A percentile compares a stretch with the other conserved stretches of the same genome.
Conservation (phyloP, 441 rosid genomes). For the Erysimum pusillum region DNA sequence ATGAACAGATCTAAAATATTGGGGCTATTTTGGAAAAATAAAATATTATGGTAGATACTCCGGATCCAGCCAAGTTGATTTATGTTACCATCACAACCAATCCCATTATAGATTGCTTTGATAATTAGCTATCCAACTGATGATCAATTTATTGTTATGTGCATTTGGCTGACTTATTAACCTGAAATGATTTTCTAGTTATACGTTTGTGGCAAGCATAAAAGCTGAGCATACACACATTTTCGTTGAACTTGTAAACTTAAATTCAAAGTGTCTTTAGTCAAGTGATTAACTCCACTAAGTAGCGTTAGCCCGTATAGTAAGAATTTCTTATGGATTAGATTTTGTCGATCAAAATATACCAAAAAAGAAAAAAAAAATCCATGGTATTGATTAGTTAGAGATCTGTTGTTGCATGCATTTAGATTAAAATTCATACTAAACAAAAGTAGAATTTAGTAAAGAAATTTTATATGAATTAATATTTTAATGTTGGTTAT, state of each 20-base stretch:
- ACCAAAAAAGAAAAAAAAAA: too few relatives aligned
- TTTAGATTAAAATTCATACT: not conserved
- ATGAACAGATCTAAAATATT: conserved; percentile 24
- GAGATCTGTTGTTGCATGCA: too few relatives aligned
- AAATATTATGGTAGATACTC: conserved; percentile 39
- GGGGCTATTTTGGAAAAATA: conserved; percentile 30
- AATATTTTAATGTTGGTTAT: not conserved
- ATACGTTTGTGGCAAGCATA: not conserved
- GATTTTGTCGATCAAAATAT: too few relatives aligned
- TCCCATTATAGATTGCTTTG: conserved; percentile 37
- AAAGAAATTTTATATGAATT: not conserved
- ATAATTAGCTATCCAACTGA: conserved; percentile 6
- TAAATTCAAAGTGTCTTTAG: too few relatives aligned
- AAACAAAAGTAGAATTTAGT: not conserved
- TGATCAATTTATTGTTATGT: conserved; percentile 5
- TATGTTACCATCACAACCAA: conserved; percentile 38
- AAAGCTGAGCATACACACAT: not conserved
- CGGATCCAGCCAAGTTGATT: conserved; percentile 40
- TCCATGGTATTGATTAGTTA: not conserved
- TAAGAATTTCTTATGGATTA: too few relatives aligned
- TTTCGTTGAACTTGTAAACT: conserved; percentile 10
- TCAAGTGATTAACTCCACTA: too few relatives aligned
- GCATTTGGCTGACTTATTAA: not conserved
- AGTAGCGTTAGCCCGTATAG: too few relatives aligned
- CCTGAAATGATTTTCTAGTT: not conserved